Evolutionary conservation across 352 stramenopile genomes (phyloP), one percentile per base, ranked within the genome.

Genomic region (Thalassiosira mediterranea): DNA sequence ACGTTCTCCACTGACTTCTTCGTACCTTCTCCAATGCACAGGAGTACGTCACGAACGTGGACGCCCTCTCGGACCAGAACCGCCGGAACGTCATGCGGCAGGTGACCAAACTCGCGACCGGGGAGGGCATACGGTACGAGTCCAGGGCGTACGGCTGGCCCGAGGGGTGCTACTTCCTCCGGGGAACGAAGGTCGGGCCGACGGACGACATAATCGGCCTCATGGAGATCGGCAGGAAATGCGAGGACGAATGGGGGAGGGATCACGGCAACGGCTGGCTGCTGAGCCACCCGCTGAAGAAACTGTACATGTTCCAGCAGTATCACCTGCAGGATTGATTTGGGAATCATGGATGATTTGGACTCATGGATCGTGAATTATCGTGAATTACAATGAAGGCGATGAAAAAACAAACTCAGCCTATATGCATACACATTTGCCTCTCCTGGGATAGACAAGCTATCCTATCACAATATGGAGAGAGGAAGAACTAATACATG

Each of bases 231-330:
- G 83, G 58, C 5, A 29, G 72, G 29, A 48, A 75, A 8, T 81
- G 62, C 17, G 76, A 88, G 53, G 59, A 88, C 26, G 66, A 84
- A 40, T 89, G 79, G 73, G 86, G 86, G 23, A 44, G 70, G 32
- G 86, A 92, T 77, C 79, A 83, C 54, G 86, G 86, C 7, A 90
- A 92, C 69, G 86, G 86, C 52, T 92, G 86, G 86, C 49, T 92
- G 10, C 53, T 92, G 3, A 63, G 60, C 17, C 86, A 92, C 81
- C 86, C 86, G 1, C 57, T 92, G n/a, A 86, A 87, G 56, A 92
- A 92, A 52, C 59, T 92, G 25, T 76, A 84, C 10, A 73, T 88
- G 40, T 92, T 89, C 70, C 83, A 90, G 56, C 63, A 80, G 48
- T 81, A 81, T 65, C 58, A 59, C 65, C 42, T 83, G 34, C 25